These are phyloP conservation scores for Eucalyptus victrix DNA, from an alignment of 345 rosid species.

Conservation along the genomic window DNA sequence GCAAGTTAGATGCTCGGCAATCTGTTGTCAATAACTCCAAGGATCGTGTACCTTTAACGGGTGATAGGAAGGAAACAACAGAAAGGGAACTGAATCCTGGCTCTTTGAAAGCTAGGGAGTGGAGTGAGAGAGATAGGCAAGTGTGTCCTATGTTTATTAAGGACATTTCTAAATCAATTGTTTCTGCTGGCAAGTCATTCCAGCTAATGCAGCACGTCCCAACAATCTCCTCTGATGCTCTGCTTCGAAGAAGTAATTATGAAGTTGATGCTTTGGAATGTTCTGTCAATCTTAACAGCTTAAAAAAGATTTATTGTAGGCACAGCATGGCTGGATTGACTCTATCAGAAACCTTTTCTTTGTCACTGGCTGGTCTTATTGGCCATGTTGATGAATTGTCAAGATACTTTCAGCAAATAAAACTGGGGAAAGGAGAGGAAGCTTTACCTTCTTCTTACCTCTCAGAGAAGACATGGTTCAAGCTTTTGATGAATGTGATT, in stretches of 20 bases:
- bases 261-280: constrained; percentile 14
- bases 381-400: constrained; percentile 67
- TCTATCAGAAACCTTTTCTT: constrained; percentile 64
- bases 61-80: constrained; percentile 27
- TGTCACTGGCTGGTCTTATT: constrained; percentile 71
- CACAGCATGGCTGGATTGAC: constrained; percentile 45
- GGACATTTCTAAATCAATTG: constrained; percentile 66
- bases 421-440: constrained; percentile 10
- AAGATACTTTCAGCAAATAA: constrained; percentile 30
- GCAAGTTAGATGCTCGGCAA: constrained; percentile 19
- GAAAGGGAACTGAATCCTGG: constrained; percentile 30
- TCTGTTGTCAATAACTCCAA: constrained; percentile 5
- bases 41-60: background rate
- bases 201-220: constrained; percentile 67
- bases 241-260: constrained; percentile 12
- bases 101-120: constrained; percentile 46
- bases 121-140: constrained; percentile 20
- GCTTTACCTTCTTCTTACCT: constrained; percentile 11
- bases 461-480: constrained; percentile 50
- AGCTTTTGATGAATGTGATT: constrained; percentile 35
- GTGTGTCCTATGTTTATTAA: constrained; percentile 67
- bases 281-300: constrained; percentile 1
- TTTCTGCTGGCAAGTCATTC: constrained; percentile 96
- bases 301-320: background rate
- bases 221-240: constrained; percentile 11